These are phyloP conservation scores for Penicillium janthinellum DNA, from an alignment of 2,329 filamentous ascomycete species.

Conservation along the genomic window DNA sequence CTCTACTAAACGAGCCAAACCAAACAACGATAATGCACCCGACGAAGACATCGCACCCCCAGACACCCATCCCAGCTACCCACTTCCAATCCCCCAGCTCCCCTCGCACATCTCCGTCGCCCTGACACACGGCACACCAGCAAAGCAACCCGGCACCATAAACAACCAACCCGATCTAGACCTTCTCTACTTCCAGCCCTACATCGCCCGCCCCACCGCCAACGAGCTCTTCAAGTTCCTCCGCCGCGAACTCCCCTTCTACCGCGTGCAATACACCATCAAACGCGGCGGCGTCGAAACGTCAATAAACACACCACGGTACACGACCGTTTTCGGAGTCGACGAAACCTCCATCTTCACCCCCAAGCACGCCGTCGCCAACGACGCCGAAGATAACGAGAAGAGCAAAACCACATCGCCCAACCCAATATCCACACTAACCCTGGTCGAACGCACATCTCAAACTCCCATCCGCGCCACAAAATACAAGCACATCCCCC, in stretches of 20 bases:
- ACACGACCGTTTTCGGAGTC: conserved; percentile 62
- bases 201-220: conserved; percentile 60
- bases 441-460: conserved; percentile 43
- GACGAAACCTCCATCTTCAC: conserved; percentile 66
- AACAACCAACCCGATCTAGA: conserved; percentile 71
- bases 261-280: conserved; percentile 73
- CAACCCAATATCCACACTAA: neutral
- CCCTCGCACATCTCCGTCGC: conserved; percentile 41
- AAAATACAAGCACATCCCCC: conserved; percentile 64
- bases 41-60: conserved; percentile 2
- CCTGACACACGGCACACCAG: conserved; percentile 45
- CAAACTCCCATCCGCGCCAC: conserved; percentile 34
- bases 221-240: conserved; percentile 70
- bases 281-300: conserved; percentile 65
- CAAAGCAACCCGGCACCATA: conserved; percentile 57
- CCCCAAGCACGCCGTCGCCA: neutral
- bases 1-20: conserved; percentile 41
- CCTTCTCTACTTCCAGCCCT: conserved; percentile 74
- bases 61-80: conserved; percentile 55
- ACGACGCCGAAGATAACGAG: neutral
- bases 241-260: conserved; percentile 71
- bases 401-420: neutral
- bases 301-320: conserved; percentile 64
- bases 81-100: conserved; percentile 54
- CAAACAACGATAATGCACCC: conserved; percentile 15